These are phyloP conservation scores for Pythium graminicola DNA, from an alignment of 352 stramenopile species.

Conservation along the genomic window DNA sequence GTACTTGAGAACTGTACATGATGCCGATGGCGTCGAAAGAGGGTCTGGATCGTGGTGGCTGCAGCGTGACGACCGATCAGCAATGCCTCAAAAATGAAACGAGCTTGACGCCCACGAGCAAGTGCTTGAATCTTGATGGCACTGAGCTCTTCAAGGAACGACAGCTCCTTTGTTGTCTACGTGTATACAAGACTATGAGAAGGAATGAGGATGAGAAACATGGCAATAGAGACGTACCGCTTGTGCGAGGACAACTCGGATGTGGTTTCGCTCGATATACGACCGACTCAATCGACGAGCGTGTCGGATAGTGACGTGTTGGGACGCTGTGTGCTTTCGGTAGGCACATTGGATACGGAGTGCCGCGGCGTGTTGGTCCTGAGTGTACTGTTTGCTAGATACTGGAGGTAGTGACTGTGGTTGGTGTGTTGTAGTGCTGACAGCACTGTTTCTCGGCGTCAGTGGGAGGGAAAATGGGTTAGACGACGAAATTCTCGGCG, in stretches of 20 bases:
- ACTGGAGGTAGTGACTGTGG: too few species aligned
- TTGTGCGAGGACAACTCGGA: conserved; percentile 31
- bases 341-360: conserved; percentile 33
- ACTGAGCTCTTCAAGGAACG: conserved; percentile 42
- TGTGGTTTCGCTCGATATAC: conserved; percentile 60
- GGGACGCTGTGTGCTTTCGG: conserved; percentile 19
- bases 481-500: not conserved
- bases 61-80: conserved; percentile 39
- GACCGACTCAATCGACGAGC: conserved; percentile 41
- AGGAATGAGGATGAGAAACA: not conserved
- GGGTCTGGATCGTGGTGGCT: conserved; percentile 39
- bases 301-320: conserved; percentile 18
- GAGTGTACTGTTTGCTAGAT: too few species aligned
- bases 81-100: conserved; percentile 39
- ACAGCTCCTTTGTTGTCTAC: conserved; percentile 33
- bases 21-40: conserved; percentile 28
- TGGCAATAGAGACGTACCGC: conserved; percentile 30
- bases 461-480: not conserved
- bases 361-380: conserved; percentile 20
- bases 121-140: conserved; percentile 59
- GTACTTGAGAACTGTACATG: conserved; percentile 3
- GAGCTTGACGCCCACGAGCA: conserved; percentile 49
- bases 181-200: not conserved
- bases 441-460: not conserved
- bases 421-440: too few species aligned